Percentiles rank a stretch among this genome's conserved stretches.
phyloP scores from a whole-genome alignment of 257 asterid species.

The Ehretia macrophylla region DNA sequence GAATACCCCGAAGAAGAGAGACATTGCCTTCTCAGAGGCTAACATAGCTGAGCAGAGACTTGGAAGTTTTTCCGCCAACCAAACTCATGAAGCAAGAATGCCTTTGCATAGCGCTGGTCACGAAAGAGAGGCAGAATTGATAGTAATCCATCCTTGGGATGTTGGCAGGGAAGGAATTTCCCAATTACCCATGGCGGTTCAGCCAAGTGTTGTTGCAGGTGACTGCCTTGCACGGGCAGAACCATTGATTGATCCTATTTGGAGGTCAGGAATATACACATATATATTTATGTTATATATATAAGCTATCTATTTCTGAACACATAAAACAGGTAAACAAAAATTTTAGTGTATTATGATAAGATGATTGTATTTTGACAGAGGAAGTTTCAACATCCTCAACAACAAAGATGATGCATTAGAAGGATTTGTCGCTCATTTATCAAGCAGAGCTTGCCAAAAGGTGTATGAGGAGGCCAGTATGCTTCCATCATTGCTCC shows the following conservation, averaged over 20 bases:
- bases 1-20: neutral
- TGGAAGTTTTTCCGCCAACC: constrained; percentile 7
- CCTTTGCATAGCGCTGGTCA: neutral
- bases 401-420: constrained; percentile 26
- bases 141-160: constrained; percentile 1
- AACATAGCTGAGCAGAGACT: constrained; percentile 10
- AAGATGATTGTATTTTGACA: constrained; percentile 20
- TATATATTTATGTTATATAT: neutral
- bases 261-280: constrained; percentile 47
- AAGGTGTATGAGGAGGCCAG: constrained; percentile 43
- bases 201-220: constrained; percentile 8
- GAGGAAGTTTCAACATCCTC: constrained; percentile 54
- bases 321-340: neutral
- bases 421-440: constrained; percentile 52
- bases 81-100: neutral
- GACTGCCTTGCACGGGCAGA: constrained; percentile 15
- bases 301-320: neutral
- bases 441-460: constrained; percentile 48
- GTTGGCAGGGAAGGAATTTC: constrained; percentile 12
- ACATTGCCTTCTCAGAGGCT: neutral
- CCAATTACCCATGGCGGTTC: constrained; percentile 4
- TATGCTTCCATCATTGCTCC: constrained; percentile 42
- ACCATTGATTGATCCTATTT: constrained; percentile 47
- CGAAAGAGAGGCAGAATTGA: constrained; percentile 3
- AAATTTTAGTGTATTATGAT: neutral